Base-by-base conservation (phyloP, 1,139 yeast species). In the Nematodospora anomalae region DNA sequence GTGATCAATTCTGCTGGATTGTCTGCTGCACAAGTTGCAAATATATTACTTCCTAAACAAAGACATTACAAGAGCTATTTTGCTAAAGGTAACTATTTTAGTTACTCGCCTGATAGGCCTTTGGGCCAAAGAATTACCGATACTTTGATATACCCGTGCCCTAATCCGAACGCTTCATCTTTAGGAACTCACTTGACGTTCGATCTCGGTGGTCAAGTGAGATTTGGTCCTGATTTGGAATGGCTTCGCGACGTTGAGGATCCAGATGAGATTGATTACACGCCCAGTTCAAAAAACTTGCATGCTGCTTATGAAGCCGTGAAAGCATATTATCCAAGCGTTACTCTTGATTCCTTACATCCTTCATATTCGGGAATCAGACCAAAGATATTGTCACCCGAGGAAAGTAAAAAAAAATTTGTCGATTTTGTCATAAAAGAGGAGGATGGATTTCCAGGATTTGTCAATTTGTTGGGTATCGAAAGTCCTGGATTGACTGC, bases 401-500 rank as follows among this genome's bases (percentile, higher is more conserved):
- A 59, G 6, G 71, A 70, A 4, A 60, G 54, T 32, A 55, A 58
- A 25, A 45, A 45, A 15, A 51, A 56, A 28, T 85, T 86, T 58
- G 80, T 79, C 29, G 96, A 89, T 53, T 89, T 87, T 55, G 62
- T 80, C 16, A 83, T 89, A 23, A 60, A 77, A 35, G 77, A 82
- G 47, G 75, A 70, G 37, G 73, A 68, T 0, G 90, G 80, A 0
- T 81, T 72, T 50, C 84, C 85, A 0, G 96, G 96, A 2, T 88
- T 87, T 52, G 74, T 88, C 23, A 88, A 86, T 49, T 64, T 87
- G 38, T 55, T 88, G 32, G 95, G 94, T 3, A 88, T 89, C 18
- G 97, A 89, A 53, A 83, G 94, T 52, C 97, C 97, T 0, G 97
- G 96, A 0, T 67, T 88, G 43, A 88, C 96, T 2, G 67, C 94